Percentiles rank a stretch among this genome's conserved stretches.
These are phyloP conservation scores for Prosopis cineraria DNA, from an alignment of 306 rosid species.

Conservation along the genomic window DNA sequence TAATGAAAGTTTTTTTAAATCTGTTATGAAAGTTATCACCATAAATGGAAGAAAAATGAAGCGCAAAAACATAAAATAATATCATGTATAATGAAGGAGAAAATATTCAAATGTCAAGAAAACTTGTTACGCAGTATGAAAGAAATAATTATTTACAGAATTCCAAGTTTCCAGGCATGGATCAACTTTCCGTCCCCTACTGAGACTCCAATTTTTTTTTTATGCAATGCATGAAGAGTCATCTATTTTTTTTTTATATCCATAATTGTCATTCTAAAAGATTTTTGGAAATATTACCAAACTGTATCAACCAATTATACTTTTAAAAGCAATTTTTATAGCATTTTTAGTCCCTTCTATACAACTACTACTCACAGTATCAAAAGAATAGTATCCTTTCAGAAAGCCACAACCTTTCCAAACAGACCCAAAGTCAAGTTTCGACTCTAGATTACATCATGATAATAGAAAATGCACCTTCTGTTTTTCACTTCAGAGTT, in stretches of 20 bases:
- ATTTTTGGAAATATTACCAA: background rate
- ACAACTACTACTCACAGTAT: background rate
- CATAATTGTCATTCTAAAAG: background rate
- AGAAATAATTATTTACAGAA: slow-evolving; percentile 9
- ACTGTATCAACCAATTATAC: background rate
- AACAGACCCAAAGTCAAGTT: slow-evolving; percentile 15
- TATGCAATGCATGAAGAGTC: slow-evolving; percentile 20
- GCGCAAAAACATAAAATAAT: background rate
- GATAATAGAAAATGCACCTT: slow-evolving; percentile 4
- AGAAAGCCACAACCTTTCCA: background rate
- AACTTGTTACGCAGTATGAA: background rate
- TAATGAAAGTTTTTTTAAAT: background rate
- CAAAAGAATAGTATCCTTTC: background rate
- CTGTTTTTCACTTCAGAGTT: background rate
- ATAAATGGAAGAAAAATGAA: background rate
- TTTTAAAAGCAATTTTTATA: background rate
- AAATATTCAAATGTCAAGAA: background rate
- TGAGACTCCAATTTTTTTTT: background rate
- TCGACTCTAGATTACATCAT: slow-evolving; percentile 1
- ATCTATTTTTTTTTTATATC: background rate
- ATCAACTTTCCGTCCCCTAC: slow-evolving; percentile 19
- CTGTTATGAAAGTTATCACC: background rate
- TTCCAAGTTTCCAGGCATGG: slow-evolving; percentile 17
- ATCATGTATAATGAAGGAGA: background rate
- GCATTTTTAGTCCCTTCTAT: background rate